Percentiles rank a stretch among this genome's conserved stretches.
phyloP scores from a whole-genome alignment of 495 filamentous ascomycete genomes.

The Podospora conica region DNA sequence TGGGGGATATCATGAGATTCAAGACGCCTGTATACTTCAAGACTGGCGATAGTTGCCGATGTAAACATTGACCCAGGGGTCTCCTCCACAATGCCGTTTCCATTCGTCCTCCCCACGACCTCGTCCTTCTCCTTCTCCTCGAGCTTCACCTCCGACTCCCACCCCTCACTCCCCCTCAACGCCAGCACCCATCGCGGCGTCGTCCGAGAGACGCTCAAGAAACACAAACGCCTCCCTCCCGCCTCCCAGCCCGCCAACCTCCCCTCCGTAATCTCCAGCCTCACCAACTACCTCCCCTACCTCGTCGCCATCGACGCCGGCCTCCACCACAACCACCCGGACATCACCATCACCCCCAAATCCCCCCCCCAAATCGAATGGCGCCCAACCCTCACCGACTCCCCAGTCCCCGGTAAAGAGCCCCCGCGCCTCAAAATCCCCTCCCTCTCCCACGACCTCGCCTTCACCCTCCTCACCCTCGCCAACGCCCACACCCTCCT shows the following conservation, averaged over 20 bases:
- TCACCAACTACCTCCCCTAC: conserved; percentile 74
- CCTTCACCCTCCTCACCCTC: conserved; percentile 69
- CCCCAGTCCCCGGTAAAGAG: conserved; percentile 50
- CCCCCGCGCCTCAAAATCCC: conserved; percentile 57
- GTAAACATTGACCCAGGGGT: not conserved
- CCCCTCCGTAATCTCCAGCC: conserved; percentile 54
- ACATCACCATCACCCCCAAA: conserved; percentile 54
- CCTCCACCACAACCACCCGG: conserved; percentile 46
- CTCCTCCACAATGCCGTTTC: conserved; percentile 65
- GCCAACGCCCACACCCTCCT: conserved; percentile 65
- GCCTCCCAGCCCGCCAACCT: conserved; percentile 61
- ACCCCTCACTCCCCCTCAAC: conserved; percentile 74
- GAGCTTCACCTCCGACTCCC: conserved; percentile 61
- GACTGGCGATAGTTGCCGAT: not conserved
- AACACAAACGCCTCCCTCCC: conserved; percentile 69
- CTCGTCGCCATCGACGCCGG: conserved; percentile 67
- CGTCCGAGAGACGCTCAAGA: conserved; percentile 69
- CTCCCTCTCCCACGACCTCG: conserved; percentile 77
- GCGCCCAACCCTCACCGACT: conserved; percentile 69
- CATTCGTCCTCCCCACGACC: conserved; percentile 77
- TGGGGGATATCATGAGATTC: not conserved
- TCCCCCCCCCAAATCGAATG: conserved; percentile 61
- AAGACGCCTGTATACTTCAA: not conserved
- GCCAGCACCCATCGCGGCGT: conserved; percentile 74
- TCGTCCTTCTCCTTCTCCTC: conserved; percentile 72